Evolutionary conservation across 2,329 filamentous ascomycete genomes (phyloP), one percentile per base, ranked within the genome.

Genomic region (Rutstroemia sp.): DNA sequence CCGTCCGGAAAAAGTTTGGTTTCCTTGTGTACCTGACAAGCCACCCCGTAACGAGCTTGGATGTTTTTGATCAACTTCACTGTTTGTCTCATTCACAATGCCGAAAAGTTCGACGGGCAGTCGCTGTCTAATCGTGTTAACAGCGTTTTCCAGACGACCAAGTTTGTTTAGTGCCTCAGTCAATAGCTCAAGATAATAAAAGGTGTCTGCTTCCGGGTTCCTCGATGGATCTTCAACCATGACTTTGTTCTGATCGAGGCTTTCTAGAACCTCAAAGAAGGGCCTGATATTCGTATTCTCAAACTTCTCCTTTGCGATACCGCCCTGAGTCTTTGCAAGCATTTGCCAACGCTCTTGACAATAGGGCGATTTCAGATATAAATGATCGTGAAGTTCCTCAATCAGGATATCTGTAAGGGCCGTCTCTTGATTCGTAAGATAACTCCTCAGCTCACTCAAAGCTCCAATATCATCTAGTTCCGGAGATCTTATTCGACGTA

Each of bases 331-430:
- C 64, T 86, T 87, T 39, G 86, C 80, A 58, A 95, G 82, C 57
- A 81, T 82, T 71, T 95, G 95, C 94, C 94, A 99, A 63, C 94
- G 80, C 69, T 96, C 90, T 69, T 96, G 91, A 68, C 92, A 97
- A 69, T 99, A 99, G 0, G 92, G 94, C 3, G 92, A 97, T 70
- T 97, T 97, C 41, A 99, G 82, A 69, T 99, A 99, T 4, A 99
- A 78, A 72, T 99, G 94, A 69, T 95, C 94, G 69, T 99, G 94
- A 37, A 99, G 77, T 71, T 99, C 94, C 70, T 99, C 94, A n/a
- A 97, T 85, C 56, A 99, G 71, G 53, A 97, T 97, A 68, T 99
- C 94, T 67, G 92, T 92, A 61, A 99, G 75, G 0, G 89, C 83
- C 27, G 87, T 88, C 73, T 99, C 94, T 69, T 99, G 95, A 68